phyloP scores from a whole-genome alignment of 805 yeast species.

The Candida orba region DNA sequence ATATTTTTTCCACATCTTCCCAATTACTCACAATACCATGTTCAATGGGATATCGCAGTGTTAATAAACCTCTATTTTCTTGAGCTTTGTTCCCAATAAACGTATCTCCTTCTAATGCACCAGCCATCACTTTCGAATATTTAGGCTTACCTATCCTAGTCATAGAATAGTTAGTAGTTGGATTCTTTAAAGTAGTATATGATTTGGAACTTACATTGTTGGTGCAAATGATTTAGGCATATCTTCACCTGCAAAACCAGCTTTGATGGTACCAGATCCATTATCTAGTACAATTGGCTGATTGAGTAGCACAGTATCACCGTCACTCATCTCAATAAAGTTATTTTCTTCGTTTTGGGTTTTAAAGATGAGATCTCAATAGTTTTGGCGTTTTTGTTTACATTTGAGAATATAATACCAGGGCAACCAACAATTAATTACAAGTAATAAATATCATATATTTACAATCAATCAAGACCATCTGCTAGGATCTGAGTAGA shows the following conservation, averaged over 20 bases:
- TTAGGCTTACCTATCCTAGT: constrained; percentile 67
- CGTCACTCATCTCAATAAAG: constrained; percentile 6
- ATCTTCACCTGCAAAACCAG: constrained; percentile 92
- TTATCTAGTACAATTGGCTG: constrained; percentile 76
- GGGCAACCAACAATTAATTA: not conserved
- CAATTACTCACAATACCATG: constrained; percentile 79
- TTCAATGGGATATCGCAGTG: constrained; percentile 61
- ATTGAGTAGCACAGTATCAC: constrained; percentile 33
- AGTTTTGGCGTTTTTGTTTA: not conserved
- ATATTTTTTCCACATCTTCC: constrained; percentile 78
- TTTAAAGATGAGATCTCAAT: not conserved
- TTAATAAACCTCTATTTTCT: constrained; percentile 67
- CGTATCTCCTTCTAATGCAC: constrained; percentile 53
- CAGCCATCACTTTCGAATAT: constrained; percentile 77
- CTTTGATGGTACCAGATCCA: constrained; percentile 80
- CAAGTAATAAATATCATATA: not conserved
- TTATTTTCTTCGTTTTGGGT: no score
- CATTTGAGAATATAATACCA: not conserved
- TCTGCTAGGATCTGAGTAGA: constrained; percentile 7
- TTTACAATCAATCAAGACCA: constrained; percentile 1
- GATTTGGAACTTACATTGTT: constrained; percentile 32
- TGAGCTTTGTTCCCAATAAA: constrained; percentile 77
- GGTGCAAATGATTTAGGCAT: constrained; percentile 62
- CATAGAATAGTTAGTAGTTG: constrained; percentile 2
- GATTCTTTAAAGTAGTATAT: not conserved